Conservation (phyloP, 495 filamentous ascomycete species). For the Neurospora pannonica region DNA sequence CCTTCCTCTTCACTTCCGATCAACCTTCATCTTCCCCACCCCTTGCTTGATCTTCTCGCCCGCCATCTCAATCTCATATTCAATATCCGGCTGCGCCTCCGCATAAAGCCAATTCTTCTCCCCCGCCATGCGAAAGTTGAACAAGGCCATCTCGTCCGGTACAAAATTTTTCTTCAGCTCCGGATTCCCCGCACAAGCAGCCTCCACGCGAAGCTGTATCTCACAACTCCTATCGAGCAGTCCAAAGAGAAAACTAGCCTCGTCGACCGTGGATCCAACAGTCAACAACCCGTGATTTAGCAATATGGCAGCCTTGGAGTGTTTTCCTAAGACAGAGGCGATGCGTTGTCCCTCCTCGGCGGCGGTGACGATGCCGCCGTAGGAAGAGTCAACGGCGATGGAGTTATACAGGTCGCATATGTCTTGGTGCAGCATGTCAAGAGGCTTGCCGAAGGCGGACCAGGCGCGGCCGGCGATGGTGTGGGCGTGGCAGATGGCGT, state of each 20-base stretch:
- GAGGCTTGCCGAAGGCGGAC: constrained; percentile 40
- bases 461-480: constrained; percentile 44
- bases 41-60: constrained; percentile 20
- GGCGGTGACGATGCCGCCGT: constrained; percentile 48
- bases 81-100: constrained; percentile 38
- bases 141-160: constrained; percentile 41
- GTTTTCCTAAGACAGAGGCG: constrained; percentile 34
- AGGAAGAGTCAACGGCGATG: constrained; percentile 43
- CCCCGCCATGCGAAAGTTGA: constrained; percentile 44
- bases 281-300: constrained; percentile 49
- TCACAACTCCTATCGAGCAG: constrained; percentile 42
- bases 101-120: constrained; percentile 34
- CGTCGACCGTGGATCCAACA: constrained; percentile 44
- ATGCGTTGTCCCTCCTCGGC: constrained; percentile 42
- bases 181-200: constrained; percentile 26
- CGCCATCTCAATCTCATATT: constrained; percentile 33
- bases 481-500: constrained; percentile 49
- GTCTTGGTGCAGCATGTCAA: constrained; percentile 53
- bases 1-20: background rate
- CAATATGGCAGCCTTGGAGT: constrained; percentile 40
- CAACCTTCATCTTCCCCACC: background rate
- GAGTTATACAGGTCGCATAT: constrained; percentile 42
- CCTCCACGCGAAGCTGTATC: constrained; percentile 41
- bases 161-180: constrained; percentile 33
- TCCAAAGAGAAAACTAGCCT: constrained; percentile 45